Conservation (phyloP, 2,329 filamentous ascomycete genomes). For the Claviceps humidiphila region DNA sequence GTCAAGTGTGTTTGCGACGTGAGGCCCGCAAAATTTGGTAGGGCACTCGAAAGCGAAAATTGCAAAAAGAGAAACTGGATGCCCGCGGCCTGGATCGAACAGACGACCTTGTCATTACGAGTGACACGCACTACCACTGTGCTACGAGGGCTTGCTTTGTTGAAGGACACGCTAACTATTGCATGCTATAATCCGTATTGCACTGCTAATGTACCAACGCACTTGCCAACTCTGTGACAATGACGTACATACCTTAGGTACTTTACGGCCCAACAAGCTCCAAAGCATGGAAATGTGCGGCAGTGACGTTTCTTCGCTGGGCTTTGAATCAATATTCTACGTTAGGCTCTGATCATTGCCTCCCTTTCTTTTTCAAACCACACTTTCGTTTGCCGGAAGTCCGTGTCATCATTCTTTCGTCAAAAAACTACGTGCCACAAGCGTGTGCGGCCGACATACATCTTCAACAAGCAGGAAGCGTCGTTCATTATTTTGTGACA, state of each 20-base stretch:
- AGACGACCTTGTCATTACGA: slow-evolving; percentile 1
- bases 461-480: background rate
- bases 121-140: slow-evolving; percentile 1
- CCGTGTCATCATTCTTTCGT: background rate
- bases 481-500: background rate
- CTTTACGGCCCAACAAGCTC: no score
- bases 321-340: no score
- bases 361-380: background rate
- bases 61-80: background rate
- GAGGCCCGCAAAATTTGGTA: background rate
- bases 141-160: background rate
- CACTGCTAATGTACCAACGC: background rate
- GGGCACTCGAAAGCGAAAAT: no score
- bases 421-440: background rate
- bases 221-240: no score
- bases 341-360: background rate
- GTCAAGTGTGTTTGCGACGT: no score
- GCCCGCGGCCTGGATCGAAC: slow-evolving; percentile 1
- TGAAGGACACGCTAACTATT: background rate
- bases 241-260: no score
- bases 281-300: no score
- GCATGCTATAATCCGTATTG: rapidly evolving
- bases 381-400: background rate
- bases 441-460: background rate
- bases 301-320: no score